Conservation (phyloP, 345 rosid species). For the Syzygium jambos region DNA sequence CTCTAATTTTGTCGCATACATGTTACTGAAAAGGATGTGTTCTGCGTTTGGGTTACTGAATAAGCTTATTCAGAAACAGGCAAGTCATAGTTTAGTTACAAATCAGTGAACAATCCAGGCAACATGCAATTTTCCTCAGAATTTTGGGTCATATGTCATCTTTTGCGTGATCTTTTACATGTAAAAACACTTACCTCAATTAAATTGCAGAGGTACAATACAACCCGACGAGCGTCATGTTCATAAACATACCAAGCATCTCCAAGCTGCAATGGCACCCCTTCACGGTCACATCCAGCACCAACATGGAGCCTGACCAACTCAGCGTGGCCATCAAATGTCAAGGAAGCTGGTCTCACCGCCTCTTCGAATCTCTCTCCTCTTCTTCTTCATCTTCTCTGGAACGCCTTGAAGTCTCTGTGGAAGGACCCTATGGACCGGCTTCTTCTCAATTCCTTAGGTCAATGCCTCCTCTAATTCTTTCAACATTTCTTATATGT, state of each 20-base stretch:
- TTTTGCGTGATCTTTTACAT: neutral
- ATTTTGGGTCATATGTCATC: neutral
- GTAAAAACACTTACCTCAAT: neutral
- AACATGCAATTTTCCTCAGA: neutral
- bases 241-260: constrained; percentile 56
- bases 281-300: constrained; percentile 53
- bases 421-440: constrained; percentile 65
- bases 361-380: too few species aligned
- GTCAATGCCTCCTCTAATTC: neutral
- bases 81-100: neutral
- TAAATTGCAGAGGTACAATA: constrained; percentile 34
- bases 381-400: constrained; percentile 9
- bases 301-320: constrained; percentile 40
- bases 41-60: neutral
- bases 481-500: too few species aligned
- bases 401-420: constrained; percentile 23
- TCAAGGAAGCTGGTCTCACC: constrained; percentile 56
- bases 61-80: neutral
- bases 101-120: neutral
- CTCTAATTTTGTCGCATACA: neutral
- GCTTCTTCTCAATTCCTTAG: constrained; percentile 24
- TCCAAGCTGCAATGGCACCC: constrained; percentile 91
- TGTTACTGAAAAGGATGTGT: too few species aligned
- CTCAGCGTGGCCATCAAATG: constrained; percentile 49
- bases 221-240: constrained; percentile 53